These are phyloP conservation scores for Gossypium davidsonii DNA, from an alignment of 441 rosid genomes.

Conservation along the genomic window DNA sequence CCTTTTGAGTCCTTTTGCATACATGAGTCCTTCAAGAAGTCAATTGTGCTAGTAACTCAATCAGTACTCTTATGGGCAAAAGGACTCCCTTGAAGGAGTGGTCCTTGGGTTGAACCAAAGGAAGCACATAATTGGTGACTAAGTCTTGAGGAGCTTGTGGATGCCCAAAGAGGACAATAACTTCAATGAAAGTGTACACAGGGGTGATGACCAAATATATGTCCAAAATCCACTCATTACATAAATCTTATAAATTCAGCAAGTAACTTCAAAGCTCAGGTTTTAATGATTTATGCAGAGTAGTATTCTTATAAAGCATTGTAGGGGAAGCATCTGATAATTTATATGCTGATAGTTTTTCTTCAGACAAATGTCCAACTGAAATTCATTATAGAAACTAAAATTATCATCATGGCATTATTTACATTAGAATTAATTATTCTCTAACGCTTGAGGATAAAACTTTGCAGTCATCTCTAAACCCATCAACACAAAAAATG, in stretches of 20 bases:
- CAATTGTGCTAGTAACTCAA: not conserved
- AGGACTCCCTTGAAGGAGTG: not conserved
- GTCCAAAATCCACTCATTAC: not conserved
- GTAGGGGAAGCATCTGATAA: not conserved
- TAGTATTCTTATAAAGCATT: constrained; percentile 4
- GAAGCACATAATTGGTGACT: not conserved
- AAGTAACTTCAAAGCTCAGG: not conserved
- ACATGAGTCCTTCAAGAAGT: not conserved
- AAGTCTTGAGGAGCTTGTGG: not conserved
- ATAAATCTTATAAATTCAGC: not conserved
- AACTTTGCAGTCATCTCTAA: not conserved
- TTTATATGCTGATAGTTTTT: not conserved
- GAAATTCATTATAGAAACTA: constrained; percentile 7
- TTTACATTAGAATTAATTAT: not conserved
- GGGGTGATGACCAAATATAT: not conserved
- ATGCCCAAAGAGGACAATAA: constrained; percentile 3
- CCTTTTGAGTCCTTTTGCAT: not conserved
- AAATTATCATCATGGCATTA: constrained; percentile 3
- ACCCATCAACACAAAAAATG: not conserved
- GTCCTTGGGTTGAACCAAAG: not conserved
- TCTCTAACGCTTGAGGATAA: not conserved
- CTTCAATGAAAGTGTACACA: not conserved
- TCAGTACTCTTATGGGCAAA: not conserved
- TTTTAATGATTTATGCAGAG: not conserved
- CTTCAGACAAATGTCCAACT: not conserved